phyloP scores from a whole-genome alignment of 768 basidiomycete genomes.

The Xerocomus brunneocitrinus region DNA sequence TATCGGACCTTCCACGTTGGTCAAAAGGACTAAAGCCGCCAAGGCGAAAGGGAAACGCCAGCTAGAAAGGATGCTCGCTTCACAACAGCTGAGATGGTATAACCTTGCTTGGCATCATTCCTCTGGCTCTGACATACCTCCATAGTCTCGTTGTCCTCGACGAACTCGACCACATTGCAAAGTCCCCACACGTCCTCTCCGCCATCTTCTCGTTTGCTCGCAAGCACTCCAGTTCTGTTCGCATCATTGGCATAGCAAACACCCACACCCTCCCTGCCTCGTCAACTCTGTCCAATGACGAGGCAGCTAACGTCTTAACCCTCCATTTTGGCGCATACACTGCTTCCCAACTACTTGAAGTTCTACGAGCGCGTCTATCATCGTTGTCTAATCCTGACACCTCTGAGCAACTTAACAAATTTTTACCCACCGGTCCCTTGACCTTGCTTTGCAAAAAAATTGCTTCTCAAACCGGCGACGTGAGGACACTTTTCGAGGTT shows the following conservation, averaged over 20 bases:
- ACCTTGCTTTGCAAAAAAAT: slow-evolving; percentile 75
- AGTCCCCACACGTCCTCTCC: slow-evolving; percentile 52
- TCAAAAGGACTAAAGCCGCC: slow-evolving; percentile 35
- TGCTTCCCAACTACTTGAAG: slow-evolving; percentile 61
- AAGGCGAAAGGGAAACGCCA: slow-evolving; percentile 45
- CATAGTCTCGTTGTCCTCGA: slow-evolving; percentile 74
- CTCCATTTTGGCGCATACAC: slow-evolving; percentile 82
- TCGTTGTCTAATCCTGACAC: slow-evolving; percentile 39
- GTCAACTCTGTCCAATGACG: slow-evolving; percentile 33
- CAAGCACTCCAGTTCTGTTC: slow-evolving; percentile 46
- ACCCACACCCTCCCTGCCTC: slow-evolving; percentile 77
- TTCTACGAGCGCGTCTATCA: slow-evolving; percentile 61
- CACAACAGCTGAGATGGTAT: slow-evolving; percentile 52
- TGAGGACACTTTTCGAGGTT: slow-evolving; percentile 75
- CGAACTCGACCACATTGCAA: slow-evolving; percentile 79
- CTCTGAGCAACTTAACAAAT: slow-evolving; percentile 38
- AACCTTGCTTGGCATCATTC: neutral
- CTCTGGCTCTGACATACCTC: slow-evolving; percentile 18
- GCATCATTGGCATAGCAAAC: slow-evolving; percentile 84
- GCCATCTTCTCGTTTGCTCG: slow-evolving; percentile 68
- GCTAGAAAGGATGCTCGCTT: slow-evolving; percentile 42
- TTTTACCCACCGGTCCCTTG: slow-evolving; percentile 61
- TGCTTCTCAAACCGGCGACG: slow-evolving; percentile 79
- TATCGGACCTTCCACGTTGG: slow-evolving; percentile 34
- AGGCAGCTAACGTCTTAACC: slow-evolving; percentile 46